Base-by-base conservation (phyloP, 768 basidiomycete species). In the Boletus tomentosulus region DNA sequence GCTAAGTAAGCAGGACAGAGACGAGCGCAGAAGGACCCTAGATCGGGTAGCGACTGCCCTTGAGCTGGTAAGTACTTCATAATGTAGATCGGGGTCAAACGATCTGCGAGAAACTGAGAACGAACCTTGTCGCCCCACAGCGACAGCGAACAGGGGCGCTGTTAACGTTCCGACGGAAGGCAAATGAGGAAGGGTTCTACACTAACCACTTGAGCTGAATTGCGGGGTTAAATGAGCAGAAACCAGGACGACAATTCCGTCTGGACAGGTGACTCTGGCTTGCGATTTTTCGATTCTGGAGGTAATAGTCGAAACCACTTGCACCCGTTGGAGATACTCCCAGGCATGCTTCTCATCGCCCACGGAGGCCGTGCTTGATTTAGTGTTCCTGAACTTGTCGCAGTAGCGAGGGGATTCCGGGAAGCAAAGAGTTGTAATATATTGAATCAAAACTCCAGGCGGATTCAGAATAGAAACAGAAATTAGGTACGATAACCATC, bases 111-210 rank as follows among this genome's bases (percentile, higher is more conserved):
- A 42, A 34, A 46, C 30, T 38, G 25, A 33, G 38, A 39, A 44
- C 46, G 22, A 41, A 35, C 46, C 39, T 42, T 41, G 46, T 42
- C 28, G 44, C 44, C 15, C 39, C 31, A 22, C 30, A 41, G 41
- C 22, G 24, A 16, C 34, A 25, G 28, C n/a, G 1, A 24, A 24
- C 46, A 24, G 33, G 12, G 33, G 22, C 28, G 15, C 44, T 12
- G 19, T 33, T 15, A 42, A n/a, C 25, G 44, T 54, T 64, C 62
- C 58, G 62, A 62, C 62, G 62, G 61, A 35, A 48, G 44, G 10
- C 41, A 12, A 15, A 30, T 30, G 38, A 37, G 42, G 27, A 41
- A 33, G 31, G 31, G 6, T 24, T 24, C 13, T 35, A 12, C 9
- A 13, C 27, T 25, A 15, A 34, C 16, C 33, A 16, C 50, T 50